These are phyloP conservation scores for Coprinopsis strossmayeri DNA, from an alignment of 768 basidiomycete species.

Conservation along the genomic window DNA sequence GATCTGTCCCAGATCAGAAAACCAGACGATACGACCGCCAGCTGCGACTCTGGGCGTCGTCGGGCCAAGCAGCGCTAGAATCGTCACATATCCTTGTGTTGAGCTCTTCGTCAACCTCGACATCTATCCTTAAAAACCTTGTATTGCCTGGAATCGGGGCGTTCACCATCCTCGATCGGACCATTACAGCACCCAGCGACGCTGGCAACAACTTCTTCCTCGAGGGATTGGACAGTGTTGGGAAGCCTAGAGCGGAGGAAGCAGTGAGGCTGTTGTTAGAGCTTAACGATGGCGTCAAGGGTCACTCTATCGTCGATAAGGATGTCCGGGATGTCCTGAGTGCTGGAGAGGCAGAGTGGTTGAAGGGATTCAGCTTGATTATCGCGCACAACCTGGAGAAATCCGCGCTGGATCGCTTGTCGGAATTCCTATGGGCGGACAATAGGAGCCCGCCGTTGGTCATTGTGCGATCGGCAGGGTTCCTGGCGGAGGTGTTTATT, in stretches of 20 bases:
- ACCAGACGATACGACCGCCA: constrained; percentile 93
- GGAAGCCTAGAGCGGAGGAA: constrained; percentile 73
- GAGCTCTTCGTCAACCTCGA: constrained; percentile 75
- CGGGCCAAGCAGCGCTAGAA: constrained; percentile 88
- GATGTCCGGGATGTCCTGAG: constrained; percentile 50
- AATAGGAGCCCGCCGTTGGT: constrained; percentile 61
- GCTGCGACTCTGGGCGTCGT: constrained; percentile 89
- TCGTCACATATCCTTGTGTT: constrained; percentile 76
- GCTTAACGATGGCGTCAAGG: constrained; percentile 84
- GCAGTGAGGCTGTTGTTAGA: constrained; percentile 72
- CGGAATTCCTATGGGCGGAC: constrained; percentile 63
- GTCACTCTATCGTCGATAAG: constrained; percentile 46
- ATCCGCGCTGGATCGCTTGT: constrained; percentile 47
- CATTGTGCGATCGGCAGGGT: constrained; percentile 79
- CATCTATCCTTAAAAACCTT: constrained; percentile 91
- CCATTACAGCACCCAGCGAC: constrained; percentile 59
- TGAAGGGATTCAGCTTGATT: constrained; percentile 63
- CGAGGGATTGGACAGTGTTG: constrained; percentile 66
- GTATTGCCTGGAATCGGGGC: constrained; percentile 95
- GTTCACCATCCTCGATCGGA: constrained; percentile 83
- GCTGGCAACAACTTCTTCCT: constrained; percentile 98
- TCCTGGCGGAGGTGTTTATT: constrained; percentile 81
- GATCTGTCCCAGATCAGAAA: constrained; percentile 75
- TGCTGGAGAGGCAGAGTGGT: constrained; percentile 18
- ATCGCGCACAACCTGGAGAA: constrained; percentile 78